Base-by-base conservation (phyloP, 306 rosid genomes). In the Gillenia trifoliata region DNA sequence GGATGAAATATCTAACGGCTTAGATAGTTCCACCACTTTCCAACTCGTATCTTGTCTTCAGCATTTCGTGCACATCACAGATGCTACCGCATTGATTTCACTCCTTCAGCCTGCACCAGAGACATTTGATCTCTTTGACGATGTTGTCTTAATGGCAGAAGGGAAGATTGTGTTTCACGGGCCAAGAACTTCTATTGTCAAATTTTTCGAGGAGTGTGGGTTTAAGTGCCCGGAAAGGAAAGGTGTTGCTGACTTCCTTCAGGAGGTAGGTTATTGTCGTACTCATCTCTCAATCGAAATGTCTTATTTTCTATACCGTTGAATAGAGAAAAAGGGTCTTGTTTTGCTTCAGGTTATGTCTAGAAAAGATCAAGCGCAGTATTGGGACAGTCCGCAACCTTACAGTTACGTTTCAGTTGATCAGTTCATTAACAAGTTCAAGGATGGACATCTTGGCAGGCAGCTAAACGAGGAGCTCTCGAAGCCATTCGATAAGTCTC, bases 91-190 rank as follows among this genome's bases (percentile, higher is more conserved):
- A 15, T 78, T 91, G 76, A 84, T 91, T 72, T 91, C 92, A n/a
- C 97, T 91, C 71, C 97, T 89, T 79, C 97, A 91, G 81, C 97
- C 97, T 68, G 92, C 93, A 67, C 97, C 94, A 0, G 97, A 91
- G 84, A 89, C 94, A 62, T 91, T 79, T 60, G 87, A 91, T 76
- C 81, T 91, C 70, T 91, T 91, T 78, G 97, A 91, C 84, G 97
- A 89, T 81, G 85, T 91, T 41, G 77, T 91, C 62, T 73, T 91
- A 74, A 89, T 91, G 90, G 86, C 92, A 15, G 94, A 91, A 86
- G 94, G 97, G 62, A 85, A 89, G 82, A 78, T 89, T 75, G 92
- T 86, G 76, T 89, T 85, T 80, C 94, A 91, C 40, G 97, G 97
- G 29, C 92, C 91, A 71, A 60, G 92, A 47, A 60, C 56, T 69